Conservation (phyloP, 2,329 filamentous ascomycete species). For the Trichocomaceae sp. region DNA sequence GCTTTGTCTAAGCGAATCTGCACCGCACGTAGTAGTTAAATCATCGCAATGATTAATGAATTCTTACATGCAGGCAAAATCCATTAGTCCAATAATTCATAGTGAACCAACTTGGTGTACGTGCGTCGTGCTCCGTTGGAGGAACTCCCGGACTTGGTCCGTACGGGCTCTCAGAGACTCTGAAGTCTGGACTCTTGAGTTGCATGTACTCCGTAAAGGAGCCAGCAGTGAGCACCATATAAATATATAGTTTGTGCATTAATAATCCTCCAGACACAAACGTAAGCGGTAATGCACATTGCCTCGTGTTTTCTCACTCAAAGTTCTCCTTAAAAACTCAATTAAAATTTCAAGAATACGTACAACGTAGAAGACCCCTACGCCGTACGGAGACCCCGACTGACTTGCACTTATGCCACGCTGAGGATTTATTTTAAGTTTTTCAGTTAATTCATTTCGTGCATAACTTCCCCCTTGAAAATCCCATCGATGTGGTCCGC, state of each 20-base stretch:
- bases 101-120: too few species aligned
- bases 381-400: neutral
- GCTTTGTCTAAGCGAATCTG: neutral
- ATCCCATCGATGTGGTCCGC: neutral
- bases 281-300: neutral
- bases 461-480: neutral
- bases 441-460: neutral
- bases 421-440: neutral
- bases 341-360: neutral
- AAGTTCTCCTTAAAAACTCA: neutral
- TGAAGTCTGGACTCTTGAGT: neutral
- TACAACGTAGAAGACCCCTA: neutral
- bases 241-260: neutral
- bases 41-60: too few species aligned
- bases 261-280: neutral
- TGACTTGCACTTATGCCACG: too few species aligned
- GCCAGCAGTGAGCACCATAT: too few species aligned
- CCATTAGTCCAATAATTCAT: too few species aligned
- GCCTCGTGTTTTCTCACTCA: neutral
- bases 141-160: too few species aligned
- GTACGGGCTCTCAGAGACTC: too few species aligned
- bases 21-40: neutral
- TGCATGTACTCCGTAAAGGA: too few species aligned
- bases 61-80: neutral
- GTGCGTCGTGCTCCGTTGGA: too few species aligned